A percentile compares a stretch with the other conserved stretches of the same genome.
Evolutionary conservation across 2,329 filamentous ascomycete genomes (phyloP).

Genomic region (Xylaria sp.): DNA sequence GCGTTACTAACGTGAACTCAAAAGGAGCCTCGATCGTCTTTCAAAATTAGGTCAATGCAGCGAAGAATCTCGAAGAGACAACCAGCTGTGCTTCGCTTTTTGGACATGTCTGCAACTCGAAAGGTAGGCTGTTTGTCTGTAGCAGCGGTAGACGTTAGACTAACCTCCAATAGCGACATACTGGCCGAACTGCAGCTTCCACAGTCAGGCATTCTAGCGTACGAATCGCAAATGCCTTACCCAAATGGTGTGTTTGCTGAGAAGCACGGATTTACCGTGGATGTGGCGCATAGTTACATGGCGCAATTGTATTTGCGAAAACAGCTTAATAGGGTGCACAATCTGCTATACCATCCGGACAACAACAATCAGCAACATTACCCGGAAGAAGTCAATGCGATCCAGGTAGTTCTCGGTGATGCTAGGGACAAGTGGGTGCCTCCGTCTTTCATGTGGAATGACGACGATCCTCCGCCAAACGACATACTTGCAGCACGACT

Average conservation of each 20-base stretch:
- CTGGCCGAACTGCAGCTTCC: slow-evolving; percentile 81
- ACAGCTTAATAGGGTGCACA: slow-evolving; percentile 71
- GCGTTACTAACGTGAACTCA: slow-evolving; percentile 22
- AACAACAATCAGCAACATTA: slow-evolving; percentile 36
- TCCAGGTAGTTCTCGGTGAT: slow-evolving; percentile 57
- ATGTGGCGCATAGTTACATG: slow-evolving; percentile 68
- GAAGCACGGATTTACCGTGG: slow-evolving; percentile 55
- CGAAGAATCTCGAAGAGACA: slow-evolving; percentile 60
- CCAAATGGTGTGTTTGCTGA: slow-evolving; percentile 64
- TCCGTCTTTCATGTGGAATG: slow-evolving; percentile 65
- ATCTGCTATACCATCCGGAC: slow-evolving; percentile 59
- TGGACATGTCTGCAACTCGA: slow-evolving; percentile 96
- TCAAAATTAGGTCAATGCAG: slow-evolving; percentile 50
- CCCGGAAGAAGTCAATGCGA: slow-evolving; percentile 55
- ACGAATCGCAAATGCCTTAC: slow-evolving; percentile 72
- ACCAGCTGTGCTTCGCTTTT: slow-evolving; percentile 79
- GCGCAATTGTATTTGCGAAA: slow-evolving; percentile 73
- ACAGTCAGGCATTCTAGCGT: slow-evolving; percentile 69
- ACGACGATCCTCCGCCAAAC: slow-evolving; percentile 73
- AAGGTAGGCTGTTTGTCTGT: slow-evolving; percentile 62
- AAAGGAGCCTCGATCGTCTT: slow-evolving; percentile 61
- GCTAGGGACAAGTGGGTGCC: slow-evolving; percentile 61
- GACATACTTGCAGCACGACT: slow-evolving; percentile 86
- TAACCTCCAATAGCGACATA: slow-evolving; percentile 73
- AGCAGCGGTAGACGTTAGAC: slow-evolving; percentile 23